phyloP scores from a whole-genome alignment of 2,329 filamentous ascomycete species.

The Dryadomyces quercus-mongolicae region DNA sequence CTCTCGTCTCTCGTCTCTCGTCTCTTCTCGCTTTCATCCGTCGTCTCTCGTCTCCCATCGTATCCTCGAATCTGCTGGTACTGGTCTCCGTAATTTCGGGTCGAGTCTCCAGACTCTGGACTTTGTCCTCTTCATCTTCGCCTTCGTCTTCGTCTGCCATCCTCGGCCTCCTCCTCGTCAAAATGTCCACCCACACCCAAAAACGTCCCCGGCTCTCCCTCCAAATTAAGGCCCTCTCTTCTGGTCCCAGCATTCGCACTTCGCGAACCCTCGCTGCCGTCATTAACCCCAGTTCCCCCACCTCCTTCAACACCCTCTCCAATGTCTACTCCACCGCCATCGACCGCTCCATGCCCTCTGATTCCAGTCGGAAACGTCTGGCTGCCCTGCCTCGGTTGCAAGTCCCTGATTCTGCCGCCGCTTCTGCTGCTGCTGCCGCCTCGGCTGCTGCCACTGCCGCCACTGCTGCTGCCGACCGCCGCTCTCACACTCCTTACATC shows the following conservation, averaged over 20 bases:
- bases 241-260: slow-evolving; percentile 23
- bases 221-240: slow-evolving; percentile 29
- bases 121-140: background rate
- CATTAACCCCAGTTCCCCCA: slow-evolving; percentile 46
- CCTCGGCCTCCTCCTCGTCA: background rate
- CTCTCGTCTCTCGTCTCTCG: background rate
- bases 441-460: slow-evolving; percentile 12
- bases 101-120: too few species aligned
- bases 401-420: slow-evolving; percentile 7
- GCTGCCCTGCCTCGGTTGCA: slow-evolving; percentile 23
- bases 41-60: background rate
- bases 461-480: slow-evolving; percentile 19
- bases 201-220: slow-evolving; percentile 43
- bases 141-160: background rate
- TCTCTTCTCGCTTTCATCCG: too few species aligned
- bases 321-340: slow-evolving; percentile 54
- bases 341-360: slow-evolving; percentile 32
- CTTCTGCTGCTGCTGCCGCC: slow-evolving; percentile 1
- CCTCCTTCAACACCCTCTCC: slow-evolving; percentile 53
- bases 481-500: slow-evolving; percentile 30
- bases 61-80: too few species aligned
- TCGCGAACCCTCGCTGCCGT: slow-evolving; percentile 31
- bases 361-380: slow-evolving; percentile 12
- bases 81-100: too few species aligned
- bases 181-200: slow-evolving; percentile 17